Conservation (phyloP, 768 basidiomycete species). For the Auricularia sp. region DNA sequence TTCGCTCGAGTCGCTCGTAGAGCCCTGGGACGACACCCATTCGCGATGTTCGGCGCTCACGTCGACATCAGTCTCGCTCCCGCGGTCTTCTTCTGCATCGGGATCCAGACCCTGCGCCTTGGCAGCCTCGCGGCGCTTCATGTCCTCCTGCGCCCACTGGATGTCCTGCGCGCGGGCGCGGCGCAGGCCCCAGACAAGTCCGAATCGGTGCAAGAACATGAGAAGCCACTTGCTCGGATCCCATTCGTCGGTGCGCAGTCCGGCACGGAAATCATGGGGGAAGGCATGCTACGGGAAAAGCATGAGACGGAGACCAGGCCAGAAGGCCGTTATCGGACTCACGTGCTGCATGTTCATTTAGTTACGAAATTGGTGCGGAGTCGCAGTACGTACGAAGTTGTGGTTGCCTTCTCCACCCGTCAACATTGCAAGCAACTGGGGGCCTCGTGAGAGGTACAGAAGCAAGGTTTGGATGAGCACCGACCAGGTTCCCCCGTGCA, state of each 20-base stretch:
- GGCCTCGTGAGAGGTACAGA: background rate
- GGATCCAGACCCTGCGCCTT: constrained; percentile 21
- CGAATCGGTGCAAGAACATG: constrained; percentile 36
- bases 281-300: constrained; percentile 51
- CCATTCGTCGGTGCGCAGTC: constrained; percentile 52
- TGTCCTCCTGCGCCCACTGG: constrained; percentile 35
- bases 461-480: constrained; percentile 11
- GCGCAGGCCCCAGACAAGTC: constrained; percentile 39
- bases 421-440: constrained; percentile 53
- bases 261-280: constrained; percentile 70
- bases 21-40: background rate
- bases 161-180: constrained; percentile 42
- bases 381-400: constrained; percentile 46
- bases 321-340: constrained; percentile 10
- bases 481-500: constrained; percentile 61
- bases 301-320: background rate
- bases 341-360: constrained; percentile 33
- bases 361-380: background rate
- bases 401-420: constrained; percentile 75
- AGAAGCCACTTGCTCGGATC: constrained; percentile 81
- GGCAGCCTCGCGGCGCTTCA: constrained; percentile 23
- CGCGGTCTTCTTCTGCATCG: background rate
- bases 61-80: background rate
- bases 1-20: constrained; percentile 9
- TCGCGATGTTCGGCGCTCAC: background rate